Base-by-base conservation (phyloP, 2,329 filamentous ascomycete species). In the Aspergillus sojae region DNA sequence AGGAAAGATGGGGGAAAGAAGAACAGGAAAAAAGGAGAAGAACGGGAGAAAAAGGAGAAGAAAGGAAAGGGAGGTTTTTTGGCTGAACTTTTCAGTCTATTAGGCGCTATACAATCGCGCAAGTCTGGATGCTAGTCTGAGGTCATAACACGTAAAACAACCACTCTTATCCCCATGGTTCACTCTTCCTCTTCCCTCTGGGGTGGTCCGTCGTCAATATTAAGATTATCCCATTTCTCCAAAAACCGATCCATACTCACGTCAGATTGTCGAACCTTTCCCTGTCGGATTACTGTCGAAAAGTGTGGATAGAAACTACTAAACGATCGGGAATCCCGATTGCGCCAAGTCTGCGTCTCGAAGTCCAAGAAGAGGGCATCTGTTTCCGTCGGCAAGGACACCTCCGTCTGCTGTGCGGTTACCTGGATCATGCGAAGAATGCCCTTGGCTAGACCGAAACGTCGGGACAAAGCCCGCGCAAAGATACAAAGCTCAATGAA, bases 371-470 rank as follows among this genome's bases (percentile, higher is more conserved):
- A 73, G 30, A 73, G 67, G 12, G 67, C 66, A 11, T 62, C 64
- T 14, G 68, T 70, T 21, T 73, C 70, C 21, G 61, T 56, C 1
- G 75, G 74, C 4, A 77, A 61, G 7, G 53, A 53, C 9, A 72
- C 56, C 21, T 68, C 55, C 50, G 64, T 68, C 45, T 72, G 66
- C 16, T 62, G 62, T 7, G 72, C 73, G 3, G 66, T 71, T n/a
- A 74, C 61, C 52, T 71, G 68, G 41, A 77, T 62, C 64, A 75
- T 70, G 30, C 71, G 71, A 36, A 73, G 39, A 6, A 73, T 70
- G 1, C 72, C 74, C 54, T 69, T 71, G 21, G 66, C 68, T 3
- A 76, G 61, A 16, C 66, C 65, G 52, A 70, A 75, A 19, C 72
- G 67, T n/a, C 70, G 67, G 3, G 71, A 66, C 23, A 71, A 71